Evolutionary conservation across 495 filamentous ascomycete genomes (phyloP), one percentile per base, ranked within the genome.

Genomic region (Hypoxylon trugodes): DNA sequence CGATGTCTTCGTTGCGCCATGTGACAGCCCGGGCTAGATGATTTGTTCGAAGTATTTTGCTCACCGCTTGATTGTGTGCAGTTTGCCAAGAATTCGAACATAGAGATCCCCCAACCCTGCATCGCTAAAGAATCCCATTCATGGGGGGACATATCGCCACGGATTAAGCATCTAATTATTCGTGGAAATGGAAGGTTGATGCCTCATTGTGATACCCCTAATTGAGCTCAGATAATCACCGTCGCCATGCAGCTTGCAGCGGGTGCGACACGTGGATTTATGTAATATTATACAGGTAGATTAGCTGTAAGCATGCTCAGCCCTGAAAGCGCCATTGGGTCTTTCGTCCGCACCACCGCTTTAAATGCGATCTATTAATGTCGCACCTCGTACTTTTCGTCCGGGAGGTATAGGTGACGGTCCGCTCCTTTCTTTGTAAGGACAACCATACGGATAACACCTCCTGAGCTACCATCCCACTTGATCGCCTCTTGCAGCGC

Each of bases 371-470:
- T 61, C 72, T 69, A 73, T 48, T 60, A 42, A 69, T 80, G 76
- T 59, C 79, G 72, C 45, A 80, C 74, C 68, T 82, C 83, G 77
- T 97, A 97, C 47, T 85, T 86, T 61, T 89, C 88, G 81, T 97
- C 92, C 45, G 93, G 93, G 72, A 96, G 80, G 74, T 96, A 97
- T 67, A 97, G 76, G 76, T 96, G 92, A 74, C 93, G 85, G 74
- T 90, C 83, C 3, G 93, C 93, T n/a, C 93, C 93, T 74, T 89
- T 82, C 72, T 79, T 77, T 51, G 95, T 98, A 79, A 98, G 77
- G 47, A 98, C 95, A 49, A 97, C 96, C 90, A 98, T 87, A 61
- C 95, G 87, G 72, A 98, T 98, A 41, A 98, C 95, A 74, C 96
- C 95, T 50, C 95, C 95, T 8, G 96, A 98, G 80, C 93, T 97